Evolutionary conservation across 441 rosid genomes (phyloP), one percentile per base, ranked within the genome.

Genomic region (Populus hybrid): DNA sequence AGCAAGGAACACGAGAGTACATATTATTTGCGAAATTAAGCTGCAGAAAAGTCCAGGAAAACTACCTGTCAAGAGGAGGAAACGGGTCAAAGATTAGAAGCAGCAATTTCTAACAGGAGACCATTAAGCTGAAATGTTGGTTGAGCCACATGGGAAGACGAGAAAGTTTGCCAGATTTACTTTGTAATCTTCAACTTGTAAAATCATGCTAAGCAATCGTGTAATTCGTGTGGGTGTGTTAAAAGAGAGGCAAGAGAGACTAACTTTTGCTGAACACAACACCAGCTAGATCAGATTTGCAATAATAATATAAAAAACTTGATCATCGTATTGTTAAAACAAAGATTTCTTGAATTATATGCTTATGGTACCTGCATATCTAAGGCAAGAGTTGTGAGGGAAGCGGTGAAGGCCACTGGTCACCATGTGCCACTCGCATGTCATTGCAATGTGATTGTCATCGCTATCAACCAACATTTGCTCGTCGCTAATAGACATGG

Each of bases 41-140:
- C 28, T 16, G 40, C 72, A 14, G 57, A 46, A 46, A 46, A 5
- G 20, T 46, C 57, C 72, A 69, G 54, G 54, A 69, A 35, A 28
- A 30, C 75, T 72, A 50, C 75, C 75, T 32, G 75, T 72, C 66
- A 50, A 26, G 8, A 24, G 66, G 40, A 72, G 8, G 65, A 28
- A 54, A 63, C 28, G 8, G 35, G 74, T 57, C 24, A n/a, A 46
- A 46, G 24, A 18, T 70, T 18, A 10, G 11, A 16, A 16, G 12
- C 30, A 10, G 9, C 9, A 18, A 0, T 6, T 12, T 3, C 20
- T 18, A 6, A 46, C 8, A 2, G 4, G 10, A 72, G 38, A 46
- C 32, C 14, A 26, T 16, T 8, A 46, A 40, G 64, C 59, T 50
- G 14, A 4, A 24, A 24, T 24, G 6, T 46, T 46, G 57, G 16